A percentile compares a stretch with the other conserved stretches of the same genome.
Evolutionary conservation across 768 basidiomycete species (phyloP).

Genomic region (Lactifluus pinguis): DNA sequence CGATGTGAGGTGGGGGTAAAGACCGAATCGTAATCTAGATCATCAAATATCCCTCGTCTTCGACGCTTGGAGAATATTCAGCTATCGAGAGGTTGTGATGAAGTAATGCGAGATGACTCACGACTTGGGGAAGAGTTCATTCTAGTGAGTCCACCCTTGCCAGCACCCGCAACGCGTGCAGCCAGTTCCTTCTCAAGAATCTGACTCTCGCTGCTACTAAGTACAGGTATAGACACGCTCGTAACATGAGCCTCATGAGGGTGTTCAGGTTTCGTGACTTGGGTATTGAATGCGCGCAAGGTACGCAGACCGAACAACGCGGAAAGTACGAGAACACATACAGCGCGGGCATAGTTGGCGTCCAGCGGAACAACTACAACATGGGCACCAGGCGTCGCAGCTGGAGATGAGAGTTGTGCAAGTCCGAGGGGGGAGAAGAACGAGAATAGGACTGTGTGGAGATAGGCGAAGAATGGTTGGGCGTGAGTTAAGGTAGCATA

Average conservation of each 20-base stretch:
- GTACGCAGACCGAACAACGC: constrained; percentile 12
- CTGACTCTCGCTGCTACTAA: not conserved
- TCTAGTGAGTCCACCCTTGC: constrained; percentile 3
- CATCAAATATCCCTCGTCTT: not conserved
- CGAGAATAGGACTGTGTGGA: constrained; percentile 13
- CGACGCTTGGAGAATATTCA: not conserved
- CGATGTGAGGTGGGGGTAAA: too few relatives aligned
- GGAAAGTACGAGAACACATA: constrained; percentile 12
- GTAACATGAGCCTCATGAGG: not conserved
- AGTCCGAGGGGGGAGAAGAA: constrained; percentile 15
- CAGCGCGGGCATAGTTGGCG: constrained; percentile 12
- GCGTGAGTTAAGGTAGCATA: constrained; percentile 80
- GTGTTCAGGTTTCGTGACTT: not conserved
- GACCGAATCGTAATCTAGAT: not conserved
- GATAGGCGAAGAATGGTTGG: constrained; percentile 54
- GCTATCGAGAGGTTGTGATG: not conserved
- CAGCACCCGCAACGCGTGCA: constrained; percentile 12
- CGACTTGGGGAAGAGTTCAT: not conserved
- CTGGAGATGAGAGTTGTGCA: not conserved
- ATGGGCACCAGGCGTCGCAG: not conserved
- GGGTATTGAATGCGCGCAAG: constrained; percentile 3
- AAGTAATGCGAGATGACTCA: not conserved
- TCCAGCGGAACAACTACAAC: constrained; percentile 9
- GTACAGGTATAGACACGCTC: not conserved
- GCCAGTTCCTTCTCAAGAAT: constrained; percentile 9